Evolutionary conservation across 2,329 filamentous ascomycete genomes (phyloP), one percentile per base, ranked within the genome.

Genomic region (Fusarium sp.): DNA sequence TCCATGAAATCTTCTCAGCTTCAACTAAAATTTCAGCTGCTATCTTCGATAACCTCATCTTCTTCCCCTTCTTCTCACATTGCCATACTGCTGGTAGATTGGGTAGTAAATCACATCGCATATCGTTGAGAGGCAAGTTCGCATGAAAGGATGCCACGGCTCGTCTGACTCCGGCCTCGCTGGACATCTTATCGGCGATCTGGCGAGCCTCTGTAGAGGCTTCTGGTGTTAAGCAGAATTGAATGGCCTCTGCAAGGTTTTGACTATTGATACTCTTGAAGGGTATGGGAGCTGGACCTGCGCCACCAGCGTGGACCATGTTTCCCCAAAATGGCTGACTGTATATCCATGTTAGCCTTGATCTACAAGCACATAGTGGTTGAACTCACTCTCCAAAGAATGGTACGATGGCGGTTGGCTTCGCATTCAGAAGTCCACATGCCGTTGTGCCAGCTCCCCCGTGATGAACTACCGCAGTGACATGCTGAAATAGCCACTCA

Each of bases 391-490:
- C 71, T 23, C 92, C 92, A 70, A 93, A 94, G 80, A 94, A 93
- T 0, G 92, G 91, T 1, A 93, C 90, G 32, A 93, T 87, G 83
- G 92, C 89, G 1, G 89, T 93, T 0, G 91, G 92, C 71, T 86
- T 88, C 4, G 86, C 91, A 69, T 87, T 90, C 73, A 90, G 90
- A 17, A 94, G 81, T 1, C 90, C 91, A 37, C 90, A 91, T 1
- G 91, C 91, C 0, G 91, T 92, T 0, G 91, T 94, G 4, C 92
- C 91, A 0, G 92, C 92, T 9, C 91, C 91, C 12, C 91, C 91
- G 64, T 93, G 91, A 62, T 93, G 91, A 1, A 93, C 86, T 2
- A 91, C 90, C 0, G 89, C 89, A 18, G 82, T 81, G 3, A 92
- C 89, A 23, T 84, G 83, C 0, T 89, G 89, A 60, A 93, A 93